These are phyloP conservation scores for Coemansia umbellata DNA, from an alignment of 192 early-diverging fungal species.

Conservation along the genomic window DNA sequence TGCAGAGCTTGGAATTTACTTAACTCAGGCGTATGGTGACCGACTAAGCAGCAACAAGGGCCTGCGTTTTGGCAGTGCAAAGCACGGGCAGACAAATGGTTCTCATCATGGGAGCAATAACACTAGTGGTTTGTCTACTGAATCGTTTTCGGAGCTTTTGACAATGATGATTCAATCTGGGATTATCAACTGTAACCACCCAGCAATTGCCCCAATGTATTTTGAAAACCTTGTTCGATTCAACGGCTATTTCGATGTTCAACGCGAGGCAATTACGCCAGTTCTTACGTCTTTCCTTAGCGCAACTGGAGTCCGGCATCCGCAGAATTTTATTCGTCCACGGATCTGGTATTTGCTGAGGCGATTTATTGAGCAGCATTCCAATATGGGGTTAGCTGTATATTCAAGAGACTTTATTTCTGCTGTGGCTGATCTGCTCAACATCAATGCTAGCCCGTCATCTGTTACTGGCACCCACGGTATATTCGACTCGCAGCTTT, in stretches of 20 bases:
- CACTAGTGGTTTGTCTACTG: constrained; percentile 7
- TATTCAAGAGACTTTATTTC: constrained; percentile 51
- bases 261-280: constrained; percentile 26
- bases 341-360: constrained; percentile 87
- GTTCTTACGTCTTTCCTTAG: constrained; percentile 43
- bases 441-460: constrained; percentile 59
- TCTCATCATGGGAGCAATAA: neutral
- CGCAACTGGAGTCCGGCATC: constrained; percentile 69
- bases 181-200: constrained; percentile 26
- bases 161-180: constrained; percentile 50
- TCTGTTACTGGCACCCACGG: constrained; percentile 26
- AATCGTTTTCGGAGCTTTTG: constrained; percentile 34
- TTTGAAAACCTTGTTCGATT: constrained; percentile 50
- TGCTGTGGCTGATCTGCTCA: constrained; percentile 61
- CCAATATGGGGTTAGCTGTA: constrained; percentile 22
- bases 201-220: constrained; percentile 32
- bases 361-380: constrained; percentile 72
- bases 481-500: constrained; percentile 77
- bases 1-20: constrained; percentile 44
- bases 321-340: constrained; percentile 62
- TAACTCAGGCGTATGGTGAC: constrained; percentile 49
- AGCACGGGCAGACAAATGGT: constrained; percentile 26
- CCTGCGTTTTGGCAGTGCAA: constrained; percentile 34
- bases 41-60: constrained; percentile 44
- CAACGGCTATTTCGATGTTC: constrained; percentile 43